Base-by-base conservation (phyloP, 305 asterid species). In the Fraxinus floribunda region DNA sequence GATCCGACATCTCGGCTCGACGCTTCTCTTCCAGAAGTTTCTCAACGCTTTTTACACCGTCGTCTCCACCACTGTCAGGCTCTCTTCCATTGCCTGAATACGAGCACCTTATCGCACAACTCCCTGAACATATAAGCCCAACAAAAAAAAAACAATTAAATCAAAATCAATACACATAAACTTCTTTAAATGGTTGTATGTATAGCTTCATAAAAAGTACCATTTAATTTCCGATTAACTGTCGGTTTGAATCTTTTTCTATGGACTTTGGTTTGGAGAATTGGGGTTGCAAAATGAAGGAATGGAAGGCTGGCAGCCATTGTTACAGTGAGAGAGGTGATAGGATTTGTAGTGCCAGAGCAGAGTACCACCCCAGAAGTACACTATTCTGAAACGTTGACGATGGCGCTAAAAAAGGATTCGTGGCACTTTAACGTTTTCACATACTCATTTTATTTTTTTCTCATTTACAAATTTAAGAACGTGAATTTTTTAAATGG, bases 1-100 rank as follows among this genome's bases (percentile, higher is more conserved):
- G 96, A 84, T 95, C 92, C 79, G 98, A 93, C 78, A 95, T 90
- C 87, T 93, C 94, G 57, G 95, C 94, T 57, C 94, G 88, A 34
- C 92, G 89, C 85, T 91, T 94, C 90, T 89, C 92, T 79, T 94
- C 89, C 75, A 88, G 81, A 79, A 88, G 86, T 87, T 82, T 90
- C 78, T 93, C 97, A 86, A 86, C 97, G 5, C 85, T 89, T 87
- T 92, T 92, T 6, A 87, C 89, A 15, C 89, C 83, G 26, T 91
- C 90, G 16, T 88, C 80, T 32, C 30, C 38, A 22, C 71, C 71
- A 62, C 71, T 7, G 16, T 62, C 38, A 29, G 87, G 85, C 75
- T 82, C 90, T 78, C 85, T 89, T 72, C 94, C 97, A 83, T 89
- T 90, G 68, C 83, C 75, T 82, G 94, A 90, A 82, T 72, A 83